Evolutionary conservation across 148 eudicot species (phyloP).

Genomic region (Cornus controversa): DNA sequence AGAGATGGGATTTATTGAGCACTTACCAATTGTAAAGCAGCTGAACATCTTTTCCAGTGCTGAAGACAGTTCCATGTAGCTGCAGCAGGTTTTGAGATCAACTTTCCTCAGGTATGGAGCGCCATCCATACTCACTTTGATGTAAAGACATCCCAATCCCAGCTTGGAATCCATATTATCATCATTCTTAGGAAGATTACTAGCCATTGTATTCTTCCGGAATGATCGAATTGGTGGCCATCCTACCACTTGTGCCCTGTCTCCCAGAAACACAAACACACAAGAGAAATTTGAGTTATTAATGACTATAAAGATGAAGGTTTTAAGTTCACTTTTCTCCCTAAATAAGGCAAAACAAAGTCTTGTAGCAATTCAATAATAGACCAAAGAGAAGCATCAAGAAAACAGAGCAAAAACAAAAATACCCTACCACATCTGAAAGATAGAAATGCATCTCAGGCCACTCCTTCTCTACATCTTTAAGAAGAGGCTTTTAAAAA

Average conservation of each 20-base stretch:
- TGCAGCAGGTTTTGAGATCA: conserved; percentile 43
- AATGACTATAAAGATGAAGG: not conserved
- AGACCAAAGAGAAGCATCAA: conserved; percentile 2
- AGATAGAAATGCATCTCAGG: not conserved
- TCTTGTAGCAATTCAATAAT: not conserved
- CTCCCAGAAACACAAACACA: not conserved
- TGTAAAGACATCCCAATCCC: conserved; percentile 43
- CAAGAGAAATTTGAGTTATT: not conserved
- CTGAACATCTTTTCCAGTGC: conserved; percentile 70
- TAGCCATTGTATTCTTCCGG: conserved; percentile 57
- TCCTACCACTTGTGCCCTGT: conserved; percentile 66
- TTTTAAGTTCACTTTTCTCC: not conserved
- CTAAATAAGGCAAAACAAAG: not conserved
- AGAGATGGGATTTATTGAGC: not conserved
- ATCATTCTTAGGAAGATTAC: conserved; percentile 29
- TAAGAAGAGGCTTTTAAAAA: not conserved
- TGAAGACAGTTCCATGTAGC: conserved; percentile 50
- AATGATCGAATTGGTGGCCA: conserved; percentile 78
- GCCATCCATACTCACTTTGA: conserved; percentile 73
- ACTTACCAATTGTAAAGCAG: conserved; percentile 57
- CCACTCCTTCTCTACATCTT: not conserved
- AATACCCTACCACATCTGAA: not conserved
- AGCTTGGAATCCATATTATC: conserved; percentile 31
- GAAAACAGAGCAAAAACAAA: not conserved
- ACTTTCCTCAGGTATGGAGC: conserved; percentile 72